Evolutionary conservation across 495 filamentous ascomycete genomes (phyloP), one percentile per base, ranked within the genome.

Genomic region (Xanthoparmelia taractica): DNA sequence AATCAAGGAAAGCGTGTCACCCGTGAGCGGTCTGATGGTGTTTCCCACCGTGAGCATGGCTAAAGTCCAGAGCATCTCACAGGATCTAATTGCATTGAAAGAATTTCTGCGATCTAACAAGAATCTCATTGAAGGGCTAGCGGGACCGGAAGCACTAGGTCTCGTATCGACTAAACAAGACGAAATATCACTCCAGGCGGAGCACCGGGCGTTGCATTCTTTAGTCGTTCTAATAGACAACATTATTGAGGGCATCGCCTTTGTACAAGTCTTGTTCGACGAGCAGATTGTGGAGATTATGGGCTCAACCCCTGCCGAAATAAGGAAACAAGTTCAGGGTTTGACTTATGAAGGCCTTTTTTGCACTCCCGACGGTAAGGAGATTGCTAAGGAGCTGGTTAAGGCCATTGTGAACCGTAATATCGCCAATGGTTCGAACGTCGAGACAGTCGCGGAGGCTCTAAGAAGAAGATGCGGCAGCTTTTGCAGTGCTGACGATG

Each of bases 361-460:
- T 73, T 88, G 89, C 23, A 85, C 87, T 34, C 73, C 76, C 37
- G 79, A 81, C 43, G 94, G 95, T 13, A 90, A 91, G 63, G 89
- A 96, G 29, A 82, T 97, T n/a, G 95, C 92, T 27, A 96, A 96
- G 75, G 87, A 96, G 63, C 78, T 99, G 4, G 95, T 99, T 45
- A 97, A 97, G 73, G 92, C 92, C 2, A 97, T 99, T 66, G 94
- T 99, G 60, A 97, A 97, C 75, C 82, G 91, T 43, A 97, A 95
- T 73, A 97, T 99, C 70, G 90, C 90, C 45, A 92, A 87, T 66
- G 94, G 94, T 29, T 89, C 91, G 29, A 97, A 96, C 68, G 93
- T 99, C 23, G 94, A 99, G 73, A 97, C 92, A 0, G 90, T 99
- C 47, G 92, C 94, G 0, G 94, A 97, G 74, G 91, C 92, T 20